phyloP scores from a whole-genome alignment of 495 filamentous ascomycete species.

The Talaromyces nanjingensis region DNA sequence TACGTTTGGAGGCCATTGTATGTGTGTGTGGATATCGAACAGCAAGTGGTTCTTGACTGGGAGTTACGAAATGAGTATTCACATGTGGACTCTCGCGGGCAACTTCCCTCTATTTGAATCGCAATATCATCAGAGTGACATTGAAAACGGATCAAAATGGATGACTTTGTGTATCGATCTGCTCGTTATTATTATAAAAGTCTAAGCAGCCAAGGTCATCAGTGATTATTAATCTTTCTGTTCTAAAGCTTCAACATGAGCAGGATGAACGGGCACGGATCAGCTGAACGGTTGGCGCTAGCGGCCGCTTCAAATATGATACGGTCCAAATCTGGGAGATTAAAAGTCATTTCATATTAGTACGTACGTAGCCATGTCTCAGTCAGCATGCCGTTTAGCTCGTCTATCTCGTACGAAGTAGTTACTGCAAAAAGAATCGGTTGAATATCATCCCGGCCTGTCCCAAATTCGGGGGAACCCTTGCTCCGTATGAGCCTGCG shows the following conservation, averaged over 20 bases:
- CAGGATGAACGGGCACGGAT: too few relatives aligned
- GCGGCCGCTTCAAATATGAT: too few relatives aligned
- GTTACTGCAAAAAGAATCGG: not conserved
- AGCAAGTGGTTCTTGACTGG: not conserved
- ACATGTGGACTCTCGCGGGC: not conserved
- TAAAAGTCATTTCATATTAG: not conserved
- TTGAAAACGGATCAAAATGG: not conserved
- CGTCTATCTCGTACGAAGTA: not conserved
- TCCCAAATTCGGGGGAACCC: not conserved
- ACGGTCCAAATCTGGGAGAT: too few relatives aligned
- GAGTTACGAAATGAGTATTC: not conserved
- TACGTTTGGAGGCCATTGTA: not conserved
- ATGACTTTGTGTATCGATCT: not conserved
- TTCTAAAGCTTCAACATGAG: not conserved
- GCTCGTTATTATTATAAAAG: not conserved
- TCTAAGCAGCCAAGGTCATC: not conserved
- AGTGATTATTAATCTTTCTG: not conserved
- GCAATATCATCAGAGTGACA: not conserved
- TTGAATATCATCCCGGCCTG: not conserved
- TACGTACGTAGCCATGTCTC: not conserved
- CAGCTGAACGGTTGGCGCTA: too few relatives aligned
- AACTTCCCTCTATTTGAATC: not conserved
- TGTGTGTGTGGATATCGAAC: not conserved
- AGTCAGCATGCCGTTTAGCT: not conserved
- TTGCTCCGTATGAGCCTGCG: not conserved